phyloP scores from a whole-genome alignment of 148 eudicot genomes.

The Dysphania ambrosioides region DNA sequence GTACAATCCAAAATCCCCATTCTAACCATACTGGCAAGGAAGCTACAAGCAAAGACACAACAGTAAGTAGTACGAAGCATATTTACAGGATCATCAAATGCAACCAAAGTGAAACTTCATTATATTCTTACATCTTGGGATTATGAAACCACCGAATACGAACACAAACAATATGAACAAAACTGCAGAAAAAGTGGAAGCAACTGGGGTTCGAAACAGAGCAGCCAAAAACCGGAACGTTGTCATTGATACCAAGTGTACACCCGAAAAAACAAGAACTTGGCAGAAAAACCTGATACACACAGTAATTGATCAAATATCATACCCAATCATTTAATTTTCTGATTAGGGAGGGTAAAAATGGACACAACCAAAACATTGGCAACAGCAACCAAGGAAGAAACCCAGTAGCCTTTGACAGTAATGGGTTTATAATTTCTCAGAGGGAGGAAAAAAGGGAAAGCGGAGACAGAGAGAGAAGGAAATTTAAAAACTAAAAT shows the following conservation, averaged over 20 bases:
- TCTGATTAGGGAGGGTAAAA: not conserved
- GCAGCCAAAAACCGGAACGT: slow-evolving; percentile 72
- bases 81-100: not conserved
- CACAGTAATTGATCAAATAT: not conserved
- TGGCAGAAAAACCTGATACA: slow-evolving; percentile 66
- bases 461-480: too few species aligned
- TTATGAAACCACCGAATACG: slow-evolving; percentile 65
- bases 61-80: not conserved
- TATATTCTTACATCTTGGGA: slow-evolving; percentile 53
- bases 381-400: too few species aligned
- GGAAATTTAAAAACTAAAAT: not conserved
- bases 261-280: slow-evolving; percentile 42
- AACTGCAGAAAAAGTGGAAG: slow-evolving; percentile 43
- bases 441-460: too few species aligned
- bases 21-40: slow-evolving; percentile 82
- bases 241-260: slow-evolving; percentile 57
- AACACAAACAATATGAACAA: slow-evolving; percentile 35
- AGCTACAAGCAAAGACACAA: slow-evolving; percentile 43
- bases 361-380: not conserved
- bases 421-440: too few species aligned
- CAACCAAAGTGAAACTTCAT: not conserved
- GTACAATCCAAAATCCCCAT: slow-evolving; percentile 82
- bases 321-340: not conserved
- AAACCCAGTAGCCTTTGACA: too few species aligned
- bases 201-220: slow-evolving; percentile 48